These are phyloP conservation scores for Phytopythium montanum DNA, from an alignment of 352 stramenopile species.

Conservation along the genomic window DNA sequence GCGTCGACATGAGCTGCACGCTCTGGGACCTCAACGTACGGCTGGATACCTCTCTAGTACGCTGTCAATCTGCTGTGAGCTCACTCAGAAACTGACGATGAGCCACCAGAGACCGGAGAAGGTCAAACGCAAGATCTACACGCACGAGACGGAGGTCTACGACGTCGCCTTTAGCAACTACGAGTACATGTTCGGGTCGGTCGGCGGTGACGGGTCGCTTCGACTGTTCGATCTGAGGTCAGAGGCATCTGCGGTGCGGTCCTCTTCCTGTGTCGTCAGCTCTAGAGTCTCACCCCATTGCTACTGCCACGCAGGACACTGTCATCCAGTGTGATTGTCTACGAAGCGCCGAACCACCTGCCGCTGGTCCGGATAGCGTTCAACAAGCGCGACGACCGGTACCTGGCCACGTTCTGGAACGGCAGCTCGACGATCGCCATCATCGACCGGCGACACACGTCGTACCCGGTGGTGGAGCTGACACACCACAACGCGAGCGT, in stretches of 20 bases:
- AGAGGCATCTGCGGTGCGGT: slow-evolving; percentile 8
- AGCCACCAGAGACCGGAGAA: slow-evolving; percentile 41
- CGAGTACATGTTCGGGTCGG: slow-evolving; percentile 93
- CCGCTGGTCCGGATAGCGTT: slow-evolving; percentile 94
- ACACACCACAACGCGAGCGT: slow-evolving; percentile 89
- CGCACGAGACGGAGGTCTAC: slow-evolving; percentile 98
- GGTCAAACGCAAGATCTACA: slow-evolving; percentile 95
- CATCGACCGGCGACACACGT: slow-evolving; percentile 94
- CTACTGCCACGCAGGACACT: slow-evolving; percentile 34
- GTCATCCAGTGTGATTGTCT: slow-evolving; percentile 96
- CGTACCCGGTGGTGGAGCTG: slow-evolving; percentile 89
- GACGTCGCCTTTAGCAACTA: slow-evolving; percentile 95
- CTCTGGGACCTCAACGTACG: slow-evolving; percentile 98
- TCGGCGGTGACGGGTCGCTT: slow-evolving; percentile 95
- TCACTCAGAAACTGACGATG: not conserved
- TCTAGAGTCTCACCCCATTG: not conserved
- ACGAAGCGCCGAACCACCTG: slow-evolving; percentile 87
- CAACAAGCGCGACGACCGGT: slow-evolving; percentile 98
- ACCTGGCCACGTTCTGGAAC: slow-evolving; percentile 93
- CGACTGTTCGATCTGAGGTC: slow-evolving; percentile 97
- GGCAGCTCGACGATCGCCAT: slow-evolving; percentile 92
- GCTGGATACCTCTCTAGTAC: not conserved
- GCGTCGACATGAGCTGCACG: slow-evolving; percentile 98
- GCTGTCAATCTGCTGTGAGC: not conserved
- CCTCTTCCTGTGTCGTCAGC: not conserved